Base-by-base conservation (phyloP, 257 asterid species). In the Leonotis leonurus region DNA sequence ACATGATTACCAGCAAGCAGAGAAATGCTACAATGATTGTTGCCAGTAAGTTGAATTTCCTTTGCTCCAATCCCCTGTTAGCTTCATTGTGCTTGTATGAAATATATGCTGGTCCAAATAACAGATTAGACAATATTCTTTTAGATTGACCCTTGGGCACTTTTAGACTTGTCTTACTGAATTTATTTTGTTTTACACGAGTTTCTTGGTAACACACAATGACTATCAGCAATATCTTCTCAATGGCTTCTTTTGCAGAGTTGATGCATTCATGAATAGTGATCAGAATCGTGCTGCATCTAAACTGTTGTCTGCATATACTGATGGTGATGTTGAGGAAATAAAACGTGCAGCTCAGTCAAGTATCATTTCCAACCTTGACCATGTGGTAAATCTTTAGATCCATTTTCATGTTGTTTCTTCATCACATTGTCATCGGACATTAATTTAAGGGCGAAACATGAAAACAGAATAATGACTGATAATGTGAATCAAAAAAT, bases 1-100 rank as follows among this genome's bases (percentile, higher is more conserved):
- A 43, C 85, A 93, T 45, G 92, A 93, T 81, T 83, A 82, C 77
- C 83, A 76, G 86, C 89, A 89, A 81, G 99, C 99, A 16, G 92
- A 89, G 75, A 93, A 93, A 83, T 87, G 96, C 81, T 77, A 87
- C 80, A 89, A 87, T 68, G 99, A 89, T 71, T 89, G 99, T 75
- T 85, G 95, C 83, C 99, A 87, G 99, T 93, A 79, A 85, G 99
- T 81, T 60, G 43, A 21, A 43, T 21, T 44, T 36, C 53, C 30
- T 10, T 53, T 75, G 65, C 8, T 16, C n/a, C 6, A 13, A 22
- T 43, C 1, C 3, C 16, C 25, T 56, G 17, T 37, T 57, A 24
- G 37, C 46, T 43, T 44, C 41, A 16, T 70, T 59, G 45, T 60
- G 41, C 29, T 54, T 44, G 5, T 55, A 12, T 57, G 26, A 33